Conservation (phyloP, 2,329 filamentous ascomycete genomes). For the Gremmenia infestans region DNA sequence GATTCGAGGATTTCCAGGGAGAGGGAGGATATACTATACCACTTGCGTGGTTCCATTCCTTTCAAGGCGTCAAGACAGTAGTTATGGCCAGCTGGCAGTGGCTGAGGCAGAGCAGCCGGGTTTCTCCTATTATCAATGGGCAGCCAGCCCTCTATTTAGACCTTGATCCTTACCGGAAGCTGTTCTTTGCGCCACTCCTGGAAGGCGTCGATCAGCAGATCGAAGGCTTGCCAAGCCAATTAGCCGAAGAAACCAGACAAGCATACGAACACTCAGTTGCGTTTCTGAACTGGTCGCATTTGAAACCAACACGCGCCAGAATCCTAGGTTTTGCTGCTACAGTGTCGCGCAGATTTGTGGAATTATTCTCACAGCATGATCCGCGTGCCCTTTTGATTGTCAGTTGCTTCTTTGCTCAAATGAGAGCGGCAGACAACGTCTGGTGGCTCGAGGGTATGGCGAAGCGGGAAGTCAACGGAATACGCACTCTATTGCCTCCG, state of each 20-base stretch:
- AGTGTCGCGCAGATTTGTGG: slow-evolving; percentile 56
- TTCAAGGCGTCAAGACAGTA: slow-evolving; percentile 62
- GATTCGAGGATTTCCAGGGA: slow-evolving; percentile 54
- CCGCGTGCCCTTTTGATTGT: slow-evolving; percentile 33
- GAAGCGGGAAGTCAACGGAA: slow-evolving; percentile 58
- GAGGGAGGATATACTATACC: slow-evolving; percentile 52
- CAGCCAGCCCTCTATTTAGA: slow-evolving; percentile 59
- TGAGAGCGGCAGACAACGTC: slow-evolving; percentile 25
- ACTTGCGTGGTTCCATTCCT: slow-evolving; percentile 61
- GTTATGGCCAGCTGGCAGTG: slow-evolving; percentile 61
- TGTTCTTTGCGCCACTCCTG: slow-evolving; percentile 58
- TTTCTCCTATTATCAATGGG: slow-evolving; percentile 58
- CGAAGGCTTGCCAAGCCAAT: slow-evolving; percentile 24
- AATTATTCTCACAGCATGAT: slow-evolving; percentile 52
- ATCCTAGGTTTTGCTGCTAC: slow-evolving; percentile 60
- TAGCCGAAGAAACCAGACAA: slow-evolving; percentile 38
- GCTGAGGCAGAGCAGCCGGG: slow-evolving; percentile 52
- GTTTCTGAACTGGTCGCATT: slow-evolving; percentile 62
- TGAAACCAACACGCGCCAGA: slow-evolving; percentile 52
- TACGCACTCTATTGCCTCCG: slow-evolving; percentile 24
- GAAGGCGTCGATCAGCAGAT: slow-evolving; percentile 54
- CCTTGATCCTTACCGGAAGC: slow-evolving; percentile 46
- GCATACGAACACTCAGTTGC: slow-evolving; percentile 61
- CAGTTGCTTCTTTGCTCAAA: slow-evolving; percentile 30
- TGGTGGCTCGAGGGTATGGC: slow-evolving; percentile 70